phyloP scores from a whole-genome alignment of 768 basidiomycete species.

The Termitomyces sp. region DNA sequence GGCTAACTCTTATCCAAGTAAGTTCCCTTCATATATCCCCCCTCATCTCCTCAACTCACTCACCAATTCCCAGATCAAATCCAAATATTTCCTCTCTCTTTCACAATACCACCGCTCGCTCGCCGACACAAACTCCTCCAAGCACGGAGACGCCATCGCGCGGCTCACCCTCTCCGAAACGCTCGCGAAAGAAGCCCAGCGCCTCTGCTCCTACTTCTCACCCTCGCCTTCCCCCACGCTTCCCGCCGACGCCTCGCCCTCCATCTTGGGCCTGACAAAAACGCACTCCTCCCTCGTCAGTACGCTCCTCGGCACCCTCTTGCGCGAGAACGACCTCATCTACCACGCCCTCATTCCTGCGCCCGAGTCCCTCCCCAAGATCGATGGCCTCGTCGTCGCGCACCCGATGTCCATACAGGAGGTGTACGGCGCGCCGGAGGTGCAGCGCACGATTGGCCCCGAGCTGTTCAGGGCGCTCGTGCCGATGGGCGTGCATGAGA shows the following conservation, averaged over 20 bases:
- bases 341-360: conserved; percentile 89
- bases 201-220: conserved; percentile 61
- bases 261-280: conserved; percentile 80
- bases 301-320: neutral
- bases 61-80: conserved; percentile 60
- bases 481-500: conserved; percentile 92
- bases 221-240: conserved; percentile 70
- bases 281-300: conserved; percentile 66
- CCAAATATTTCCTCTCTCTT: conserved; percentile 83
- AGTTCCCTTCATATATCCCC: conserved; percentile 7
- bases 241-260: conserved; percentile 77
- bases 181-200: conserved; percentile 77
- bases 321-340: conserved; percentile 91
- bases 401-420: conserved; percentile 91
- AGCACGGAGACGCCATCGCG: conserved; percentile 83
- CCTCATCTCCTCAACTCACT: neutral
- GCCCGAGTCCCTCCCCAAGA: conserved; percentile 66
- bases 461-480: conserved; percentile 86
- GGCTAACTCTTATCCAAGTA: conserved; percentile 84
- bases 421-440: conserved; percentile 84
- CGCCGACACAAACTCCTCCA: conserved; percentile 67
- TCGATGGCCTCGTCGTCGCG: conserved; percentile 82
- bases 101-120: conserved; percentile 83
- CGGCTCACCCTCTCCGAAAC: conserved; percentile 74
- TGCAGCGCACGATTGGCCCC: conserved; percentile 89